phyloP scores from a whole-genome alignment of 768 basidiomycete genomes.

The Austroboletus eburneus region DNA sequence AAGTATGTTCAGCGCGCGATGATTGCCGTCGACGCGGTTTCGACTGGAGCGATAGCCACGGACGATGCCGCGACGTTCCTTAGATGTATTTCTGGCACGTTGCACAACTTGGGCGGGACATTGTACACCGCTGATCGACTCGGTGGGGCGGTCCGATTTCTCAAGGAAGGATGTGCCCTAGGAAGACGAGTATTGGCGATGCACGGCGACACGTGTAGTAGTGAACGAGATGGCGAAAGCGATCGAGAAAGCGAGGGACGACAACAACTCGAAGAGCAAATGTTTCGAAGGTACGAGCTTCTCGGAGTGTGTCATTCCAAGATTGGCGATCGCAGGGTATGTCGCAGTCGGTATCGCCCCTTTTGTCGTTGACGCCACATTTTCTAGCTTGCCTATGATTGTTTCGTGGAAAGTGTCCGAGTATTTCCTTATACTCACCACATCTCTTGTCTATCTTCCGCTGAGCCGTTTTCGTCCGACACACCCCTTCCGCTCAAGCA shows the following conservation, averaged over 20 bases:
- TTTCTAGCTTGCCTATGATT: conserved; percentile 54
- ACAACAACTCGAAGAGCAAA: conserved; percentile 57
- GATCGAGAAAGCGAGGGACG: conserved; percentile 40
- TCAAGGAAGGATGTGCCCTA: conserved; percentile 55
- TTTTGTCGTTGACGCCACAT: background rate
- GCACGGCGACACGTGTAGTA: conserved; percentile 1
- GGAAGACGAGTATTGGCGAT: conserved; percentile 45
- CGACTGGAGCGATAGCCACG: conserved; percentile 4
- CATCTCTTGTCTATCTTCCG: conserved; percentile 10
- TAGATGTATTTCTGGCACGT: conserved; percentile 69
- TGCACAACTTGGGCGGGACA: conserved; percentile 64
- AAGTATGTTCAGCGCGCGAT: conserved; percentile 44
- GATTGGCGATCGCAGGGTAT: conserved; percentile 71
- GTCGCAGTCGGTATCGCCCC: conserved; percentile 11
- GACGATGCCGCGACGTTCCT: conserved; percentile 46
- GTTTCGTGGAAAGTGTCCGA: conserved; percentile 48
- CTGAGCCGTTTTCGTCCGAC: conserved; percentile 36
- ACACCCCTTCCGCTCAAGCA: conserved; percentile 45
- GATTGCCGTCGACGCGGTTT: conserved; percentile 17
- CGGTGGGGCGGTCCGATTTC: conserved; percentile 64
- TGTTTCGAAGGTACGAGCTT: conserved; percentile 76
- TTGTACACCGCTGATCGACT: conserved; percentile 63
- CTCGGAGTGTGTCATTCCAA: conserved; percentile 76
- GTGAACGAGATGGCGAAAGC: conserved; percentile 18
- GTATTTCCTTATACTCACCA: conserved; percentile 48